phyloP scores from a whole-genome alignment of 2,329 filamentous ascomycete genomes.

The Fusarium hostae region DNA sequence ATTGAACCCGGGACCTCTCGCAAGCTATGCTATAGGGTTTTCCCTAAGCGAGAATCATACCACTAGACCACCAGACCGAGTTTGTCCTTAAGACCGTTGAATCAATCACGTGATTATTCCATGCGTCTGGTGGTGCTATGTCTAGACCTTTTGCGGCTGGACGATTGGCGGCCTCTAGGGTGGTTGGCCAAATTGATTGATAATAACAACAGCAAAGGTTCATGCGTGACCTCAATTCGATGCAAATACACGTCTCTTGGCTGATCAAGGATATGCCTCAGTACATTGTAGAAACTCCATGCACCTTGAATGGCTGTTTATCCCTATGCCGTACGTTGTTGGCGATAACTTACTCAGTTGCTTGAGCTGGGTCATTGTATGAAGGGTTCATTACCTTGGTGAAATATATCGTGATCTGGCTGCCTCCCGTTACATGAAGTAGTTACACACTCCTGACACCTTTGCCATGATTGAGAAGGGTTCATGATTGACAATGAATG shows the following conservation, averaged over 20 bases:
- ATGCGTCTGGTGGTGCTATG: rapidly evolving
- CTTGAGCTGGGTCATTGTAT: rapidly evolving
- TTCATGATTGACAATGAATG: background rate
- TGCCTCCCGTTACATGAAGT: background rate
- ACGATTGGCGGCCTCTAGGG: background rate
- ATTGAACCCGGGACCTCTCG: constrained; percentile 61
- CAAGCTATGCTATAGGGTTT: constrained; percentile 52
- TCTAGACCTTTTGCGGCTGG: rapidly evolving
- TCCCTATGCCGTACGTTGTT: background rate
- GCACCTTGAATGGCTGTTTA: background rate
- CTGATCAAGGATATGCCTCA: background rate
- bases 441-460: too few relatives aligned
- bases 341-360: too few relatives aligned
- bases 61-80: constrained; percentile 69
- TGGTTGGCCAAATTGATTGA: background rate
- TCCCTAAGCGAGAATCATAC: constrained; percentile 79
- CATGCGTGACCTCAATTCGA: background rate
- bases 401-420: too few relatives aligned
- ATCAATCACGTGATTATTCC: constrained; percentile 15
- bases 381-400: too few relatives aligned
- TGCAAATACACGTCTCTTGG: background rate
- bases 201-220: background rate
- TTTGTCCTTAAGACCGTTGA: constrained; percentile 47
- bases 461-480: background rate
- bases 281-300: background rate